Evolutionary conservation across 164 flowering plant species (phyloP).

Genomic region (Vitis amurensis): DNA sequence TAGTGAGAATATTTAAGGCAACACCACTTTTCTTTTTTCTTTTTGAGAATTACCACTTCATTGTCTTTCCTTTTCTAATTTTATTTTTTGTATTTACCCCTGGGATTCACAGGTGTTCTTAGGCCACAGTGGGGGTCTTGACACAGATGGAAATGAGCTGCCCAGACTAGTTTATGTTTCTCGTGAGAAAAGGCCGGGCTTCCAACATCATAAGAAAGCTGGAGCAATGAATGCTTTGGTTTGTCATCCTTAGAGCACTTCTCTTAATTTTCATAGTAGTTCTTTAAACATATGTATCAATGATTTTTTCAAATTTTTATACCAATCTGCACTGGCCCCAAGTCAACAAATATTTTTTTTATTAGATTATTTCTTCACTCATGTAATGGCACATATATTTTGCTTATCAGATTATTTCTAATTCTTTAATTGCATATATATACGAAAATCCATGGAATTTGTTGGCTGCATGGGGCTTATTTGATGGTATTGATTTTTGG

Average conservation of each 20-base stretch:
- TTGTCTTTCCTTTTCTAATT: neutral
- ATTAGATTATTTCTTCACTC: no score
- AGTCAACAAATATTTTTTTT: no score
- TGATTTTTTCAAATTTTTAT: neutral
- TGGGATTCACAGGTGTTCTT: conserved; percentile 67
- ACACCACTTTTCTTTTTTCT: no score
- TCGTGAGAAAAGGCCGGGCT: conserved; percentile 98
- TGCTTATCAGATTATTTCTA: neutral
- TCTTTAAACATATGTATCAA: neutral
- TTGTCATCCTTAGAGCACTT: conserved; percentile 17
- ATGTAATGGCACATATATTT: neutral
- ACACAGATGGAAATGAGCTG: conserved; percentile 93
- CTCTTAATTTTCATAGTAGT: neutral
- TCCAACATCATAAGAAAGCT: conserved; percentile 98
- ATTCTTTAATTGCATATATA: neutral
- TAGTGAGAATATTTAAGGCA: neutral
- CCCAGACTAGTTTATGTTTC: conserved; percentile 98
- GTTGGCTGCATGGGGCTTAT: neutral
- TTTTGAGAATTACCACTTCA: neutral
- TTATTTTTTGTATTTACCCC: conserved; percentile 9
- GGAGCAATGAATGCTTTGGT: conserved; percentile 99
- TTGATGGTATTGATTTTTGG: neutral
- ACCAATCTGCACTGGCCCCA: neutral
- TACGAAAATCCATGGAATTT: neutral
- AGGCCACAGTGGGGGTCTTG: conserved; percentile 96